Base-by-base conservation (phyloP, 2,329 filamentous ascomycete species). In the Pestalotiopsis sp. region DNA sequence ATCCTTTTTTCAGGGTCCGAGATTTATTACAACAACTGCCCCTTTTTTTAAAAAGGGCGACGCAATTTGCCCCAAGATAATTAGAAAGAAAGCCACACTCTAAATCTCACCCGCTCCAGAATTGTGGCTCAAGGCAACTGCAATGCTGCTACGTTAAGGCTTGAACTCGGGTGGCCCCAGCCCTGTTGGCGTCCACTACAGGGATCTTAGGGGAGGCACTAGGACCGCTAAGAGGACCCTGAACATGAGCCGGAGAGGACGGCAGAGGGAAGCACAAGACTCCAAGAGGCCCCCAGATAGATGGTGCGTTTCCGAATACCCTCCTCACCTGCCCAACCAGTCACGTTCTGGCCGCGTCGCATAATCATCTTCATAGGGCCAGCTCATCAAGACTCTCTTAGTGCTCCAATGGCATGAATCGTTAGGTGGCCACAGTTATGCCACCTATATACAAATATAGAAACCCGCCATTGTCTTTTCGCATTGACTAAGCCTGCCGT, bases 51-150 rank as follows among this genome's bases (percentile, higher is more conserved):
- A 39, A 61, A 61, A 52, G 44, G 44, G 35, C n/a, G 11, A 35
- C 58, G 58, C 58, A 20, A 39, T 61, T 61, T 61, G 30, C 22
- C 22, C 26, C 26, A 58, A 35, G 26, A 26, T 61, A 39, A 61
- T 61, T 61, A 61, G 35, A 61, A n/a, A 35, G 58, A 61, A 39
- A 26, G 58, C 58, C 58, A 61, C 58, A 61, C 58, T 61, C 38
- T 61, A 61, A 61, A 61, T 39, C 24, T 58, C 22, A 58, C 26
- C 44, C 20, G 44, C 26, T 30, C 58, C 58, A 10, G 58, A 39
- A 39, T 20, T 39, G 58, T 61, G 58, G 58, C 58, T 61, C 30
- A 9, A 35, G 30, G 30, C 30, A 61, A 17, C 58, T 61, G 26
- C 35, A 58, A 24, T 58, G 55, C 26, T 61, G 56, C 44, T n/a